These are phyloP conservation scores for Parastagonospora avenae DNA, from an alignment of 2,329 filamentous ascomycete species.

Conservation along the genomic window DNA sequence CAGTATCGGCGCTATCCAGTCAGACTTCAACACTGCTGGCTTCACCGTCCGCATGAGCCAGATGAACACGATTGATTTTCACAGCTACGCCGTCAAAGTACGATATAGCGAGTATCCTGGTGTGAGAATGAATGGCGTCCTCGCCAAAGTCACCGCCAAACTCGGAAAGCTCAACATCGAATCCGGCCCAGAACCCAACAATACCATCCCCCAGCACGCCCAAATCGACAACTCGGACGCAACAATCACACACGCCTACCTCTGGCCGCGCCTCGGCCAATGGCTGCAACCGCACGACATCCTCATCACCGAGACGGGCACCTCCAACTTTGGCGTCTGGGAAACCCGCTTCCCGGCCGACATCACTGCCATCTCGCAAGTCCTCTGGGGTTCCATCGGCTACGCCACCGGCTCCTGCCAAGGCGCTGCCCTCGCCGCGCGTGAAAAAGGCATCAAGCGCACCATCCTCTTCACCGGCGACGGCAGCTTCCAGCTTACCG, in stretches of 20 bases:
- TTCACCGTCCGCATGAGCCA: constrained; percentile 81
- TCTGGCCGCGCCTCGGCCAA: constrained; percentile 77
- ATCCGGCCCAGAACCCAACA: constrained; percentile 58
- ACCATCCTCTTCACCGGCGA: constrained; percentile 90
- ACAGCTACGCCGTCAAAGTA: constrained; percentile 74
- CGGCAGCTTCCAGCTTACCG: constrained; percentile 83
- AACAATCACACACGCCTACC: constrained; percentile 70
- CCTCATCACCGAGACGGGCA: constrained; percentile 85
- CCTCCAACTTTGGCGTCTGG: constrained; percentile 86
- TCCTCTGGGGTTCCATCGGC: constrained; percentile 72
- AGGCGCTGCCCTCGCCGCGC: constrained; percentile 75
- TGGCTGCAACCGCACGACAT: constrained; percentile 77
- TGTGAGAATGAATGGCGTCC: constrained; percentile 76
- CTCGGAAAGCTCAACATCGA: constrained; percentile 62
- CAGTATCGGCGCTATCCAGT: constrained; percentile 71
- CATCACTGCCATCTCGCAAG: constrained; percentile 82
- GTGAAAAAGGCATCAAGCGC: constrained; percentile 65
- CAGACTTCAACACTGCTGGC: constrained; percentile 81
- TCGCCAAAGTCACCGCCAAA: constrained; percentile 70
- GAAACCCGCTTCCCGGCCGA: constrained; percentile 77
- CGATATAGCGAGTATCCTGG: constrained; percentile 79
- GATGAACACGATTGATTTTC: constrained; percentile 80
- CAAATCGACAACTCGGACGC: constrained; percentile 31
- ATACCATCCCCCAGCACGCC: constrained; percentile 52
- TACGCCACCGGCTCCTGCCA: constrained; percentile 67